phyloP scores from a whole-genome alignment of 163 green algal genomes.

The Scenedesmus sp. region DNA sequence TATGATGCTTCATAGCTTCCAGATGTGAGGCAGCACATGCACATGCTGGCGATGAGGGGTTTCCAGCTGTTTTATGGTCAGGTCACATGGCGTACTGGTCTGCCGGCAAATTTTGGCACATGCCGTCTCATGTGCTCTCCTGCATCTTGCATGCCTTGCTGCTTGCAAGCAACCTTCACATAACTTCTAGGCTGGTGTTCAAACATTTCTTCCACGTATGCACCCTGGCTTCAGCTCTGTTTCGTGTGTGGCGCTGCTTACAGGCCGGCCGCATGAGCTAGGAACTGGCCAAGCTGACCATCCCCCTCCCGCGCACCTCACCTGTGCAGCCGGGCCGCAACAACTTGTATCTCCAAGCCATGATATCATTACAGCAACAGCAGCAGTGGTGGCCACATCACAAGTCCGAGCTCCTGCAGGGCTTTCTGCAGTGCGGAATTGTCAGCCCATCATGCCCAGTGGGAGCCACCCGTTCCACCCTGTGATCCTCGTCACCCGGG shows the following conservation, averaged over 20 bases:
- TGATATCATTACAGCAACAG: not conserved
- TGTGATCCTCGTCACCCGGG: constrained; percentile 66
- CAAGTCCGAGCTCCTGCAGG: not conserved
- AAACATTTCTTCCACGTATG: no score
- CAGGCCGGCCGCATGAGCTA: not conserved
- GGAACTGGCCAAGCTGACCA: not conserved
- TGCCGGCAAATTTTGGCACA: no score
- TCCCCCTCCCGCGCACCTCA: not conserved
- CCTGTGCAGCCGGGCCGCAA: not conserved
- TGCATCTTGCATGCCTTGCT: no score
- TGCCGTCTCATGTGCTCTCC: no score
- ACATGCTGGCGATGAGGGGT: not conserved
- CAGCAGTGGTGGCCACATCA: not conserved
- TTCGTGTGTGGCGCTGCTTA: not conserved
- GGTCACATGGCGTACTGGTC: no score
- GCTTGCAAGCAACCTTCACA: no score
- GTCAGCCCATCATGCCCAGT: not conserved
- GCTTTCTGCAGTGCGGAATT: not conserved
- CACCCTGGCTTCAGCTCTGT: no score
- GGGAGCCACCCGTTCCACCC: constrained; percentile 73
- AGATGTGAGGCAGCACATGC: not conserved
- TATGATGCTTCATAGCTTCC: not conserved
- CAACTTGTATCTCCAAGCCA: not conserved
- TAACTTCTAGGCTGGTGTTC: no score
- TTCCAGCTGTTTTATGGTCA: not conserved